phyloP scores from a whole-genome alignment of 2,329 filamentous ascomycete genomes.

The Penicillium digitatum region DNA sequence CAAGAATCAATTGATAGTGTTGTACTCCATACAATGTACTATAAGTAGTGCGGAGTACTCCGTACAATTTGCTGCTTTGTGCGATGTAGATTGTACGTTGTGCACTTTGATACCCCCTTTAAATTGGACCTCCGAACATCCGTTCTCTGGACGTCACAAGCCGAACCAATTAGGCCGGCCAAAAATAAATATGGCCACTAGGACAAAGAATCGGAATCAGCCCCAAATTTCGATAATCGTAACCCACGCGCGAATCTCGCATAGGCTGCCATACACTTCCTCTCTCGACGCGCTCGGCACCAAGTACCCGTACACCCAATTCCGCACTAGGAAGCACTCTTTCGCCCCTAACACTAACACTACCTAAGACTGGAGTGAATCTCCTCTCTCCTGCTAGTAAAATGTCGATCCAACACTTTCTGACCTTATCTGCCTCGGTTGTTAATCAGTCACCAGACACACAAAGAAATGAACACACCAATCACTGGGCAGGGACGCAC shows the following conservation, averaged over 20 bases:
- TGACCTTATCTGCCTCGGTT: background rate
- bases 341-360: background rate
- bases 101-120: background rate
- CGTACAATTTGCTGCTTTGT: background rate
- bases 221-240: conserved; percentile 4
- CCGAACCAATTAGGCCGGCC: background rate
- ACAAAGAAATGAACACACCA: background rate
- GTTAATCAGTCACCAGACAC: background rate
- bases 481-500: background rate
- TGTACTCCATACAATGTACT: background rate
- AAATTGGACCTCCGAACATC: background rate
- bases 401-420: background rate
- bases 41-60: background rate
- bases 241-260: background rate
- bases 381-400: background rate
- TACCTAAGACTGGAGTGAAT: background rate
- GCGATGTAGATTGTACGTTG: background rate
- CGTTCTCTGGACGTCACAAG: background rate
- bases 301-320: background rate
- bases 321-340: background rate
- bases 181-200: background rate
- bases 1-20: background rate
- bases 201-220: background rate
- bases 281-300: conserved; percentile 1
- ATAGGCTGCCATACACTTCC: background rate